Conservation (phyloP, 73 alveolate species). For the Paramecium pentaurelia region DNA sequence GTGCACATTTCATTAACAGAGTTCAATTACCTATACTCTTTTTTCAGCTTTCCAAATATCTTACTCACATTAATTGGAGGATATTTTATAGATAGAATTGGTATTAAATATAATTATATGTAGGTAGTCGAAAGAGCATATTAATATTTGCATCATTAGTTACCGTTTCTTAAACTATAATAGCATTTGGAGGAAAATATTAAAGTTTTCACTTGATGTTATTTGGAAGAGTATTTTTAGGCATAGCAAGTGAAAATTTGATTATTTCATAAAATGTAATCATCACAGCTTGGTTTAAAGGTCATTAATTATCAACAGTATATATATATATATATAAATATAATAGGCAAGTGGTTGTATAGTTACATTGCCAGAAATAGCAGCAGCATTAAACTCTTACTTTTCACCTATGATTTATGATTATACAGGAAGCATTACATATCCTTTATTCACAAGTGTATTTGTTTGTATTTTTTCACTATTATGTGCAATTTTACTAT, state of each 20-base stretch:
- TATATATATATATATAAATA: not conserved
- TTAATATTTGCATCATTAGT: not conserved
- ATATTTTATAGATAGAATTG: not conserved
- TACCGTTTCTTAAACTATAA: constrained; percentile 26
- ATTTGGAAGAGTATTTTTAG: constrained; percentile 65
- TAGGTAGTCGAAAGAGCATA: constrained; percentile 35
- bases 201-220: constrained; percentile 24
- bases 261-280: constrained; percentile 45
- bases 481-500: not conserved
- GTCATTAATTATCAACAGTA: constrained; percentile 58
- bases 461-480: constrained; percentile 9
- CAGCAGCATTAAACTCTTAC: constrained; percentile 25
- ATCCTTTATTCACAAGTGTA: constrained; percentile 44
- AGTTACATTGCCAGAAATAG: constrained; percentile 7
- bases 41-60: constrained; percentile 37
- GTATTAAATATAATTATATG: not conserved
- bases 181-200: constrained; percentile 47
- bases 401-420: constrained; percentile 34
- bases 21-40: not conserved
- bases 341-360: constrained; percentile 23
- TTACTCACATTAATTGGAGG: constrained; percentile 22
- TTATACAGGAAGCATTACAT: constrained; percentile 4
- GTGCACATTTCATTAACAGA: not conserved
- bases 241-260: constrained; percentile 60
- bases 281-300: constrained; percentile 64